Conservation (phyloP, 805 yeast genomes). For the Yamadazyma takamatsuzukensis region DNA sequence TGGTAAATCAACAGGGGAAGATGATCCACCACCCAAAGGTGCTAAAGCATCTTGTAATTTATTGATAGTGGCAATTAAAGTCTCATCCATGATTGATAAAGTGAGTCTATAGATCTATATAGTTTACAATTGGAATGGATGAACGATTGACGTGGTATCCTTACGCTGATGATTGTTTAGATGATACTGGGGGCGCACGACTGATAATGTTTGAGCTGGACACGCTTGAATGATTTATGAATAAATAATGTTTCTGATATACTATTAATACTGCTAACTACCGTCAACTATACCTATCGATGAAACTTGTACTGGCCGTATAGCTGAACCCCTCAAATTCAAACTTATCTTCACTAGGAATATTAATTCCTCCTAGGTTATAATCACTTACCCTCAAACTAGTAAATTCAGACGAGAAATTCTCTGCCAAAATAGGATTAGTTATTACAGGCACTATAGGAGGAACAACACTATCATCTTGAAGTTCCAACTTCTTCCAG, state of each 20-base stretch:
- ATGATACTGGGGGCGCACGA: not conserved
- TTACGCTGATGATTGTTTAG: not conserved
- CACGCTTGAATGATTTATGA: slow-evolving; percentile 1
- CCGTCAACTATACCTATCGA: slow-evolving; percentile 15
- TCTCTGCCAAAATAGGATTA: slow-evolving; percentile 43
- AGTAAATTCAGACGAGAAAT: slow-evolving; percentile 41
- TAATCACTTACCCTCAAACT: slow-evolving; percentile 39
- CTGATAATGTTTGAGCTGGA: not conserved
- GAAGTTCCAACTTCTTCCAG: slow-evolving; percentile 33
- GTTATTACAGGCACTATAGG: slow-evolving; percentile 43
- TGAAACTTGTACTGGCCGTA: slow-evolving; percentile 29
- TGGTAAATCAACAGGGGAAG: slow-evolving; percentile 88
- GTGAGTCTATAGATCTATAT: slow-evolving; percentile 2
- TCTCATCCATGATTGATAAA: slow-evolving; percentile 59
- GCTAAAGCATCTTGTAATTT: slow-evolving; percentile 96
- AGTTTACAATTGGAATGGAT: not conserved
- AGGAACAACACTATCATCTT: slow-evolving; percentile 22
- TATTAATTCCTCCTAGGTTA: slow-evolving; percentile 10
- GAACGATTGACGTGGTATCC: not conserved
- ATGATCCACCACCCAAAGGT: slow-evolving; percentile 85
- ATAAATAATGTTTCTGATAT: not conserved
- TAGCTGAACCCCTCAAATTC: slow-evolving; percentile 29
- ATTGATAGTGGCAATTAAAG: slow-evolving; percentile 79
- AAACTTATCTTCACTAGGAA: slow-evolving; percentile 1
- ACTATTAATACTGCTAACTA: too few species aligned